Base-by-base conservation (phyloP, 345 rosid genomes). In the Citrus hindsii region DNA sequence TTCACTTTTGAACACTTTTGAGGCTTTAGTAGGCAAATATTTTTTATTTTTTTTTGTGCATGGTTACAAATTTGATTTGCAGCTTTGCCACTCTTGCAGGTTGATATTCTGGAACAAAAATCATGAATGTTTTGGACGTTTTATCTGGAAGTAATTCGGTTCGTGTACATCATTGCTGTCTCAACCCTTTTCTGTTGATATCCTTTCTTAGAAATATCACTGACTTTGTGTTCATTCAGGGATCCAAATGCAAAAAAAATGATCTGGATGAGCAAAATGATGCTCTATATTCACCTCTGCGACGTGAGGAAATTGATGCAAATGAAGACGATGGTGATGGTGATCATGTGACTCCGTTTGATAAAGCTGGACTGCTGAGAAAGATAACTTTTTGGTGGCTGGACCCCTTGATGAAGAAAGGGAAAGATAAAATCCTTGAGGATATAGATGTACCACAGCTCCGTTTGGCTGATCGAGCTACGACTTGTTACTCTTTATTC, bases 381-480 rank as follows among this genome's bases (percentile, higher is more conserved):
- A 69, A 25, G 62, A 73, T 86, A 79, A 75, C 87, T 30, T 89
- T 91, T 80, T 88, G 88, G 89, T 91, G 92, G 94, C 59, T 89
- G 81, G 85, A 85, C 81, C 84, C 92, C 30, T 67, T 91, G 19
- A 59, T 89, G 87, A 81, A 76, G 59, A 82, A 83, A 35, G 91
- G 94, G 2, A 85, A 79, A 37, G 56, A 80, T 74, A 83, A 84
- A 75, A 38, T 80, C 30, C 85, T 91, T 3, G 86, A 79, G 27
- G 84, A 84, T 10, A 73, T 83, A 42, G 91, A 91, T 70, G 79
- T 91, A 66, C 92, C 91, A 24, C 60, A 32, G 9, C 69, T 87
- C 51, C 75, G 87, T 61, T 28, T 13, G 46, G 81, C 67, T 27
- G 89, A 85, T 65, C 84, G 69, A 71, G 91, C 89, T 5, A 40